Conservation (phyloP, 768 basidiomycete genomes). For the Lentinus tigrinus region DNA sequence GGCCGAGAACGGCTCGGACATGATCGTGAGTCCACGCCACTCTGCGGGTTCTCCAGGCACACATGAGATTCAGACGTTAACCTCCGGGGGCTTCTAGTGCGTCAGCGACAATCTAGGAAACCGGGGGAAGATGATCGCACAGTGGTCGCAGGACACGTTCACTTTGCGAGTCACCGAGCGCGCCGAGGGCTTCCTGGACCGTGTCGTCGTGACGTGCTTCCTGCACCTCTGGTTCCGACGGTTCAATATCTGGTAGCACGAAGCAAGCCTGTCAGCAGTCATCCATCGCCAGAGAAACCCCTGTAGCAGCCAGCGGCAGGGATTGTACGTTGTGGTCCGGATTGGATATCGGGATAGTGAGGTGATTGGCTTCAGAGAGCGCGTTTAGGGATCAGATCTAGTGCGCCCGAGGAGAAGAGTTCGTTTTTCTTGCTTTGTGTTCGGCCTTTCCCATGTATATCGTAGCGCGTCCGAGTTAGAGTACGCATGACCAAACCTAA, state of each 20-base stretch:
- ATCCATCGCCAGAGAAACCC: background rate
- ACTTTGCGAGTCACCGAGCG: slow-evolving; percentile 42
- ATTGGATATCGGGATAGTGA: background rate
- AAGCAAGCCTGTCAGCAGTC: background rate
- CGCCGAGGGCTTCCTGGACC: slow-evolving; percentile 43
- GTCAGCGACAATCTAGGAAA: slow-evolving; percentile 41
- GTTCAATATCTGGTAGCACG: slow-evolving; percentile 40
- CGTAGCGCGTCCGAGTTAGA: slow-evolving; percentile 8
- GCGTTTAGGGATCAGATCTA: no score
- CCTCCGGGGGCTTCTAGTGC: slow-evolving; percentile 35
- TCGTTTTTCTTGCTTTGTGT: slow-evolving; percentile 3
- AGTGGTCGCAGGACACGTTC: slow-evolving; percentile 41
- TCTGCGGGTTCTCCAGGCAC: background rate
- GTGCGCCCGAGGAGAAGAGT: no score
- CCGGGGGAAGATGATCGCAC: slow-evolving; percentile 46
- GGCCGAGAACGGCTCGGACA: slow-evolving; percentile 39
- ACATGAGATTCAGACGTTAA: background rate
- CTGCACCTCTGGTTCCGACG: slow-evolving; percentile 51
- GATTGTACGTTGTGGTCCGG: no score
- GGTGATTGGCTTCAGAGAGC: background rate
- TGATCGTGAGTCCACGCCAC: slow-evolving; percentile 39
- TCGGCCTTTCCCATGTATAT: slow-evolving; percentile 14
- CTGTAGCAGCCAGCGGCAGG: background rate
- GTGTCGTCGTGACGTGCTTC: slow-evolving; percentile 52
- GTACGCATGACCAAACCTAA: slow-evolving; percentile 16